These are phyloP conservation scores for Suhomyces sp. DNA, from an alignment of 805 yeast species.

Conservation along the genomic window DNA sequence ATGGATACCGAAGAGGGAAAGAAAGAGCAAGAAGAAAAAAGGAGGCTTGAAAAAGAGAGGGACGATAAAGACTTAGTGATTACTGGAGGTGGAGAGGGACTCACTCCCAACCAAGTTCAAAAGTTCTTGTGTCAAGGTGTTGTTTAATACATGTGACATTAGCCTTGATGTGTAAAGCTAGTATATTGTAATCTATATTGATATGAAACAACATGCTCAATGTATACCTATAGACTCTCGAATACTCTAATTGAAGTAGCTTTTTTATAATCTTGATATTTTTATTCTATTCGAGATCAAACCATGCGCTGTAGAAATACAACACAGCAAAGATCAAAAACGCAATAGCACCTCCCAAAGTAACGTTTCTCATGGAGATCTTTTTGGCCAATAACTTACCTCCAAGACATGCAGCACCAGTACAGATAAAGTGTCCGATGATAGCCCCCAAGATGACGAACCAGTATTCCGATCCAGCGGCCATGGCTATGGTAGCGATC, in stretches of 20 bases:
- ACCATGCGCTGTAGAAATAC: slow-evolving; percentile 69
- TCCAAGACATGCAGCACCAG: slow-evolving; percentile 87
- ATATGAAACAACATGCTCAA: background rate
- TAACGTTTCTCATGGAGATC: slow-evolving; percentile 87
- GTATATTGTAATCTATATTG: background rate
- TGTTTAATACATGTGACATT: no score
- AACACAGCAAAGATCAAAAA: slow-evolving; percentile 79
- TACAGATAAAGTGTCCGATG: slow-evolving; percentile 84
- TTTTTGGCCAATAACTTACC: slow-evolving; percentile 87
- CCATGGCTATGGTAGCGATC: slow-evolving; percentile 97
- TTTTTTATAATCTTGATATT: background rate
- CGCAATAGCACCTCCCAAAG: slow-evolving; percentile 86
- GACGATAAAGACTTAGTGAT: slow-evolving; percentile 25
- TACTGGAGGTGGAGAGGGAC: slow-evolving; percentile 25
- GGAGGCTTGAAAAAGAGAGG: slow-evolving; percentile 16
- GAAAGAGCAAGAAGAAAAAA: slow-evolving; percentile 22
- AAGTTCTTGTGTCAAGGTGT: slow-evolving; percentile 41
- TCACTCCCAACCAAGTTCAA: slow-evolving; percentile 35
- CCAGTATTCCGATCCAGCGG: slow-evolving; percentile 94
- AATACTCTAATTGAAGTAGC: background rate
- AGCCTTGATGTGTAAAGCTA: no score
- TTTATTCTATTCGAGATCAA: slow-evolving; percentile 16
- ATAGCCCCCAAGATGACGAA: slow-evolving; percentile 84
- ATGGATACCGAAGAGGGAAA: slow-evolving; percentile 33
- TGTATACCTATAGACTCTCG: background rate